These are phyloP conservation scores for Carex myosuroides DNA, from an alignment of 176 grass and related monocot genomes.

Conservation along the genomic window DNA sequence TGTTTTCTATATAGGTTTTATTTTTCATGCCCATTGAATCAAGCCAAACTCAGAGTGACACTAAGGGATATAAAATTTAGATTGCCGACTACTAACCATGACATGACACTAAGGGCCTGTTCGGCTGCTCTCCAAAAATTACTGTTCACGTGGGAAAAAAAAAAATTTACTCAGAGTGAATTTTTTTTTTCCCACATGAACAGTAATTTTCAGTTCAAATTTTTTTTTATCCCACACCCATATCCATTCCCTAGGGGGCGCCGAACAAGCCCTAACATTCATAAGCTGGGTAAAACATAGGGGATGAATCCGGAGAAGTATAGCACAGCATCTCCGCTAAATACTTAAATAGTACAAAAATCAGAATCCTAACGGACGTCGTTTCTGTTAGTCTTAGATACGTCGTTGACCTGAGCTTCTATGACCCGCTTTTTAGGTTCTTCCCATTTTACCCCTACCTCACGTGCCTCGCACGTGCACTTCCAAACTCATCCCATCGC, in stretches of 20 bases:
- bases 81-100: not conserved
- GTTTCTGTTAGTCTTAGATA: not conserved
- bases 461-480: not conserved
- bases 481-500: not conserved
- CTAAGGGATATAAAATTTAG: no score
- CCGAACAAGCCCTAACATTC: no score
- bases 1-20: not conserved
- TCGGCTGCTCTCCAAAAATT: no score
- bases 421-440: not conserved
- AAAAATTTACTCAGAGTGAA: no score
- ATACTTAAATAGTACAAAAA: not conserved
- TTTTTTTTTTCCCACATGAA: no score
- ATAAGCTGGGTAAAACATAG: not conserved
- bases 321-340: not conserved
- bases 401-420: not conserved
- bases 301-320: not conserved
- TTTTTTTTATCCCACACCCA: no score
- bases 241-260: no score
- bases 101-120: not conserved
- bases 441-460: not conserved
- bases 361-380: constrained; percentile 2
- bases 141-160: no score
- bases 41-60: no score
- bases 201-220: no score
- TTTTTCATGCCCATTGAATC: not conserved